A percentile compares a stretch with the other conserved stretches of the same genome.
These are phyloP conservation scores for Alternaria triticimaculans DNA, from an alignment of 2,329 filamentous ascomycete species.

Conservation along the genomic window DNA sequence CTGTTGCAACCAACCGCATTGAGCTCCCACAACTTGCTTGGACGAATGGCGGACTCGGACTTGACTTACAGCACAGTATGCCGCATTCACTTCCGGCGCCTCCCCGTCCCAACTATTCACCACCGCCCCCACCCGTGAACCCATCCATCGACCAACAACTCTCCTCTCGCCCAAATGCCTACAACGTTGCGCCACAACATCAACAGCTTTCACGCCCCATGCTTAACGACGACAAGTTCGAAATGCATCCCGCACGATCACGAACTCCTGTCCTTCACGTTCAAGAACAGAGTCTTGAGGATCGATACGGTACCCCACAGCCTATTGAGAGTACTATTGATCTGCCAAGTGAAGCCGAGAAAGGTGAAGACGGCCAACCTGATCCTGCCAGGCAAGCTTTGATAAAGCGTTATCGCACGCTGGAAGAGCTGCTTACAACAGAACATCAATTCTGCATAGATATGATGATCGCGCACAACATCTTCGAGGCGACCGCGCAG, in stretches of 20 bases:
- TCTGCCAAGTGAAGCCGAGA: slow-evolving; percentile 12
- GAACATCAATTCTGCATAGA: slow-evolving; percentile 90
- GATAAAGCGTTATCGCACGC: slow-evolving; percentile 78
- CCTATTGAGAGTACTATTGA: slow-evolving; percentile 18
- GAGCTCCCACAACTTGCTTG: slow-evolving; percentile 48
- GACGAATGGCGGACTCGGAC: slow-evolving; percentile 51
- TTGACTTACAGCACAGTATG: slow-evolving; percentile 49
- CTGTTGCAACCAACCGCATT: slow-evolving; percentile 27
- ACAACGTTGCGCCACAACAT: slow-evolving; percentile 21
- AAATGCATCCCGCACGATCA: slow-evolving; percentile 32
- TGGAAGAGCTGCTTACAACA: slow-evolving; percentile 92
- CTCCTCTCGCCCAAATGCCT: slow-evolving; percentile 5
- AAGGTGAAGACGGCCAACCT: slow-evolving; percentile 24
- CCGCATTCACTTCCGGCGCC: slow-evolving; percentile 39
- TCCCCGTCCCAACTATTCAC: slow-evolving; percentile 56
- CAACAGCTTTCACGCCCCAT: slow-evolving; percentile 14
- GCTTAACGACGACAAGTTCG: slow-evolving; percentile 23
- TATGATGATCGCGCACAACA: slow-evolving; percentile 97
- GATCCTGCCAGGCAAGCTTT: slow-evolving; percentile 53
- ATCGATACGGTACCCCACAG: slow-evolving; percentile 25
- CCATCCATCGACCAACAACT: slow-evolving; percentile 23
- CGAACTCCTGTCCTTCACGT: slow-evolving; percentile 27
- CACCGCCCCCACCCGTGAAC: slow-evolving; percentile 51
- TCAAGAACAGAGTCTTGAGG: slow-evolving; percentile 26
- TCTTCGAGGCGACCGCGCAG: slow-evolving; percentile 92